phyloP scores from a whole-genome alignment of 257 asterid genomes.

The Salvia miltiorrhiza region DNA sequence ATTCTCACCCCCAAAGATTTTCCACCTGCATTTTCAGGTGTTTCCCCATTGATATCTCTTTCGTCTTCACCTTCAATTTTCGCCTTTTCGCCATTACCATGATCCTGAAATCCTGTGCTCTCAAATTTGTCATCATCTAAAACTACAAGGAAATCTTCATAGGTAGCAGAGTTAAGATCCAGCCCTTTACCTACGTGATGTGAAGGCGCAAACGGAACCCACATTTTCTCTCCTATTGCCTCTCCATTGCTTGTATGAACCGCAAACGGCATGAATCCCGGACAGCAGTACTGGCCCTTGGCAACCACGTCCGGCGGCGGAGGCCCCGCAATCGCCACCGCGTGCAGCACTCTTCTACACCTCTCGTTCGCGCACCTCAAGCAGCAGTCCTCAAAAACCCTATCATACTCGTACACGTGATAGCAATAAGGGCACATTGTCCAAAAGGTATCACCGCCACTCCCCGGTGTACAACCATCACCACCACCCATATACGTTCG shows the following conservation, averaged over 20 bases:
- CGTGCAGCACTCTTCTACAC: conserved; percentile 48
- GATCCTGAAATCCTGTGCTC: background rate
- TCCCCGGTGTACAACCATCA: background rate
- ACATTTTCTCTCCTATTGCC: conserved; percentile 5
- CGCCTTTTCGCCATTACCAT: background rate
- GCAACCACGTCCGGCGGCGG: conserved; percentile 49
- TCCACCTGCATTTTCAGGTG: background rate
- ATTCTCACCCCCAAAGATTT: background rate
- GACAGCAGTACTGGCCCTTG: conserved; percentile 45
- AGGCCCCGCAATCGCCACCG: conserved; percentile 33
- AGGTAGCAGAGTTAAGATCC: conserved; percentile 13
- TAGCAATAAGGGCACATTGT: conserved; percentile 67
- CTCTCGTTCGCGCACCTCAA: conserved; percentile 52
- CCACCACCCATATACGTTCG: conserved; percentile 9
- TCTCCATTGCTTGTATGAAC: conserved; percentile 7
- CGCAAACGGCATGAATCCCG: conserved; percentile 35
- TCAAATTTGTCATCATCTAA: conserved; percentile 25
- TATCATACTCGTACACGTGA: conserved; percentile 44
- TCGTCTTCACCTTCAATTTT: background rate
- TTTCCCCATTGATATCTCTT: background rate
- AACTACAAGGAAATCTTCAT: conserved; percentile 1
- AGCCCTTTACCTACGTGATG: background rate
- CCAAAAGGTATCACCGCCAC: conserved; percentile 47
- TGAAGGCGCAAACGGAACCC: conserved; percentile 38
- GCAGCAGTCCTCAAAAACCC: conserved; percentile 36